Percentiles rank a stretch among this genome's conserved stretches.
Conservation (phyloP, 2,329 filamentous ascomycete species). For the Grosmannia penicillata region DNA sequence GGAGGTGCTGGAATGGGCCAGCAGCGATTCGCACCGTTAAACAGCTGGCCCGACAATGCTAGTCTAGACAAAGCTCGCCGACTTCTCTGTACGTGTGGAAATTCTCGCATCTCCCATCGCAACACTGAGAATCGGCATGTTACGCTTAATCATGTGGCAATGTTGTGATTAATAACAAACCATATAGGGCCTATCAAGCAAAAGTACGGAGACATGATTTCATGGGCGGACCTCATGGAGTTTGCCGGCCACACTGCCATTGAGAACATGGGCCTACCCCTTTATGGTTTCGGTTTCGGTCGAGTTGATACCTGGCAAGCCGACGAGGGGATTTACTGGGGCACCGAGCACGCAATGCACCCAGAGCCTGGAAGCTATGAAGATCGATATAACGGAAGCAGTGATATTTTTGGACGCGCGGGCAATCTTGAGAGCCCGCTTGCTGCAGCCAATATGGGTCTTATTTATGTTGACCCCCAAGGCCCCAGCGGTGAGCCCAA, state of each 20-base stretch:
- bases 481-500: conserved; percentile 61
- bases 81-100: conserved; percentile 40
- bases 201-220: conserved; percentile 72
- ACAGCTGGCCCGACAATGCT: conserved; percentile 71
- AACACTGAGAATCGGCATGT: no score
- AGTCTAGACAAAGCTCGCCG: conserved; percentile 68
- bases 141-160: no score
- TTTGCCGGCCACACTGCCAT: conserved; percentile 64
- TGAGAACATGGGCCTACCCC: conserved; percentile 61
- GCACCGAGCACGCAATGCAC: conserved; percentile 53
- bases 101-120: no score
- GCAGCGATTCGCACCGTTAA: conserved; percentile 67
- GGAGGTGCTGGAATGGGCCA: conserved; percentile 61
- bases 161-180: no score
- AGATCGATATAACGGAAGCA: conserved; percentile 1
- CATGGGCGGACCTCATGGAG: conserved; percentile 60
- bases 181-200: conserved; percentile 65
- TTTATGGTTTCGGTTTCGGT: conserved; percentile 59
- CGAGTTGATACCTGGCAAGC: conserved; percentile 61
- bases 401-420: background rate
- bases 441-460: conserved; percentile 55
- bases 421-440: conserved; percentile 44
- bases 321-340: conserved; percentile 66
- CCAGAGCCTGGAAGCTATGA: conserved; percentile 27
- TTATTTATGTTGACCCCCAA: conserved; percentile 74